These are phyloP conservation scores for Phaffomyces antillensis DNA, from an alignment of 805 yeast species.

Conservation along the genomic window DNA sequence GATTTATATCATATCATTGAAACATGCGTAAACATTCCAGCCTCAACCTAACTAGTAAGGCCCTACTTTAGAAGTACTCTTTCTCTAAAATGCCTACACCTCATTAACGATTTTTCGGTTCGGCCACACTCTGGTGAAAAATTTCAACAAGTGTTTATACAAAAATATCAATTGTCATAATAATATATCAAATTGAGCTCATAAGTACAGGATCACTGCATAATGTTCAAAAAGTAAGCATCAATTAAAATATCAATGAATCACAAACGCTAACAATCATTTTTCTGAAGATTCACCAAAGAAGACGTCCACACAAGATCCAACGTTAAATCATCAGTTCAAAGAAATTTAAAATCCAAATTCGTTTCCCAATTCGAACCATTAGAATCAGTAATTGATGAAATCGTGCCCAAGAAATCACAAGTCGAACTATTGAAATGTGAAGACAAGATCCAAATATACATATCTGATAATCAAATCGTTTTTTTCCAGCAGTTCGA, in stretches of 20 bases:
- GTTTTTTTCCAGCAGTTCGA: slow-evolving; percentile 77
- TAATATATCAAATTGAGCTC: not conserved
- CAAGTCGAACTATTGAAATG: slow-evolving; percentile 77
- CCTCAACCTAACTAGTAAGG: too few species aligned
- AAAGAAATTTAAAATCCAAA: slow-evolving; percentile 74
- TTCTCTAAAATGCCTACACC: too few species aligned
- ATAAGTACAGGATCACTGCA: too few species aligned
- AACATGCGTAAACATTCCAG: too few species aligned
- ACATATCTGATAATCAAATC: slow-evolving; percentile 65
- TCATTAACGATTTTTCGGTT: too few species aligned
- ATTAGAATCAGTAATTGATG: slow-evolving; percentile 74
- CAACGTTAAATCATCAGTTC: slow-evolving; percentile 90
- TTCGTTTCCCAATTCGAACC: slow-evolving; percentile 66
- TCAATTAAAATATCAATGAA: not conserved
- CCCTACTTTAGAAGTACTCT: too few species aligned
- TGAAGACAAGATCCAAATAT: slow-evolving; percentile 81
- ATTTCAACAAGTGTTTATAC: not conserved
- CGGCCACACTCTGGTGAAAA: not conserved
- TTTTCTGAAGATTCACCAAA: slow-evolving; percentile 51
- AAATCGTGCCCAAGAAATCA: slow-evolving; percentile 80
- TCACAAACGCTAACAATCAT: not conserved
- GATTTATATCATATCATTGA: too few species aligned
- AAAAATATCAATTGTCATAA: not conserved
- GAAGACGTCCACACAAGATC: slow-evolving; percentile 89
- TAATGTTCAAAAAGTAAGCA: slow-evolving; percentile 42